Base-by-base conservation (phyloP, 2,329 filamentous ascomycete species). In the Fusarium protoensiforme region DNA sequence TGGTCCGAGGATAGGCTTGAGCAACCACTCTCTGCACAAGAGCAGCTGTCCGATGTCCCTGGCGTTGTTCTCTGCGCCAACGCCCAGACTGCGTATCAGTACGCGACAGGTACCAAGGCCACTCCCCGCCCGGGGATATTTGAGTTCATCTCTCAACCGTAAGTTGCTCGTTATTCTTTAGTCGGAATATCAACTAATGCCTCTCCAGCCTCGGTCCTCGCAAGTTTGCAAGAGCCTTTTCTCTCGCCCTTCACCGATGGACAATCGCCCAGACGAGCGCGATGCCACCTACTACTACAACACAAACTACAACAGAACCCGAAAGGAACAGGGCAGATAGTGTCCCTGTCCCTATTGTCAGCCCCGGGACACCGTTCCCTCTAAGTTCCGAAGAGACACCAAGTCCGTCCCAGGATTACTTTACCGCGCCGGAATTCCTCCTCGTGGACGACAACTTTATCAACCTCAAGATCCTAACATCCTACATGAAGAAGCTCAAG, bases 391-490 rank as follows among this genome's bases (percentile, higher is more conserved):
- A 73, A 2, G 51, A 60, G 41, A 73, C 71, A 5, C 67, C 71
- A 9, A 68, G 33, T 2, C 59, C 53, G 2, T 51, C 56, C 1
- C 38, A 62, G 11, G n/a, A 56, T 6, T 74, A 62, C 29, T 63
- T 70, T 14, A 33, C 27, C 5, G 46, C 38, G 1, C 59, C 54
- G 0, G 59, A 72, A 11, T 79, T 83, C 7, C 76, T 86, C 1
- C 77, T 85, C 0, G 84, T 85, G 0, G 83, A 85, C 27, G 84
- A 85, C 61, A 85, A 85, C 60, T 67, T 73, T 4, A 84, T 85
- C 65, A 85, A 85, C 46, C 64, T 84, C 0, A 79, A 80, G 61
- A 78, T 83, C 2, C 65, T 84, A 7, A 76, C 76, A 1, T 74
- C 80, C 0, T 83, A 81, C 20, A 80, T 84, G 76, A 79, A 76